A percentile compares a stretch with the other conserved stretches of the same genome.
These are phyloP conservation scores for Pisolithus tinctorius DNA, from an alignment of 768 basidiomycete genomes.

Conservation along the genomic window DNA sequence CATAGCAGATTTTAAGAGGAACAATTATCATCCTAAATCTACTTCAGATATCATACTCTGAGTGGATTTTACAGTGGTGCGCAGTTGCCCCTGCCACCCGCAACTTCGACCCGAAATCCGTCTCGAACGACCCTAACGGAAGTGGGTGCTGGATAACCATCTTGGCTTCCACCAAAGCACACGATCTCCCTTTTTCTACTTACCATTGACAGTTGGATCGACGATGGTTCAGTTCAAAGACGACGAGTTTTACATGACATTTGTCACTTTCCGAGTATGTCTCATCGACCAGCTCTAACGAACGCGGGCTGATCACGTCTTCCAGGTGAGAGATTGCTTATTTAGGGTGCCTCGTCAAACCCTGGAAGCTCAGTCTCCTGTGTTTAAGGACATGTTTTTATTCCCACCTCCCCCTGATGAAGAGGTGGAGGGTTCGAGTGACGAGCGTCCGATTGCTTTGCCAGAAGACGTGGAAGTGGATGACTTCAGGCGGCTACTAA, in stretches of 20 bases:
- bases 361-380: conserved; percentile 17
- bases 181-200: too few relatives aligned
- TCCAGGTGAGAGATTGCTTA: conserved; percentile 20
- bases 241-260: conserved; percentile 11
- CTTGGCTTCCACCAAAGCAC: too few relatives aligned
- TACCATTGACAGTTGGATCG: too few relatives aligned
- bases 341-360: conserved; percentile 21
- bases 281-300: neutral
- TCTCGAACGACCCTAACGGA: too few relatives aligned
- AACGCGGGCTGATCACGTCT: neutral
- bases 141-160: too few relatives aligned
- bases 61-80: too few relatives aligned
- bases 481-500: conserved; percentile 22
- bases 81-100: too few relatives aligned
- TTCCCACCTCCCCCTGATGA: conserved; percentile 7
- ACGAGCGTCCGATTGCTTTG: conserved; percentile 16
- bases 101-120: too few relatives aligned
- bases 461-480: conserved; percentile 12
- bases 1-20: too few relatives aligned
- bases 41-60: too few relatives aligned
- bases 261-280: conserved; percentile 11
- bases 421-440: conserved; percentile 13
- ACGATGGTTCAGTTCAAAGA: neutral
- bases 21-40: too few relatives aligned
- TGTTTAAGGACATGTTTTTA: conserved; percentile 21